Percentiles rank a stretch among this genome's conserved stretches.
phyloP scores from a whole-genome alignment of 192 early-diverging fungal genomes.

The Gonapodya prolifera region DNA sequence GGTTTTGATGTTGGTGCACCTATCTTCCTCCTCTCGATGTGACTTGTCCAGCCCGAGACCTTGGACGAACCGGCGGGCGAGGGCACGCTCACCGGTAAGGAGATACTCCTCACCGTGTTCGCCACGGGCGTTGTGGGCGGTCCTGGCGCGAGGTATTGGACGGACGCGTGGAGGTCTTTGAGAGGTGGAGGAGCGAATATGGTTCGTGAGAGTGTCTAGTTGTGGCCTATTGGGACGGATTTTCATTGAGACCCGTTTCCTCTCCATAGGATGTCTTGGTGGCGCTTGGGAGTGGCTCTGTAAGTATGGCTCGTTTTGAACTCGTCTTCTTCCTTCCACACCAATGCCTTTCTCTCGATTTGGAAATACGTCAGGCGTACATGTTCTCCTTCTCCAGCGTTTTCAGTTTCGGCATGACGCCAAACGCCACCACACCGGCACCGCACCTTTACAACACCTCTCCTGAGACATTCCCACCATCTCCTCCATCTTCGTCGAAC shows the following conservation, averaged over 20 bases:
- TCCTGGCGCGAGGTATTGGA: constrained; percentile 55
- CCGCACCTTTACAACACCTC: too few relatives aligned
- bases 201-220: constrained; percentile 14
- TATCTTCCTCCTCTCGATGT: constrained; percentile 63
- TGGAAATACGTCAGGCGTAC: too few relatives aligned
- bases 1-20: too few relatives aligned
- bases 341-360: too few relatives aligned
- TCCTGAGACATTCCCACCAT: too few relatives aligned
- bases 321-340: constrained; percentile 38
- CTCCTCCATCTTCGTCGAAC: too few relatives aligned
- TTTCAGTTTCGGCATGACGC: too few relatives aligned
- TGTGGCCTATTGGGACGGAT: too few relatives aligned
- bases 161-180: constrained; percentile 46
- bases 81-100: constrained; percentile 51
- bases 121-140: constrained; percentile 78
- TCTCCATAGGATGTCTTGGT: constrained; percentile 72
- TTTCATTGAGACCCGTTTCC: too few relatives aligned
- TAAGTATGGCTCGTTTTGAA: constrained; percentile 62
- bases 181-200: constrained; percentile 47
- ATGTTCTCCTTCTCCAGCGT: too few relatives aligned
- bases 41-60: too few relatives aligned
- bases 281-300: constrained; percentile 59
- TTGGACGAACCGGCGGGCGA: constrained; percentile 29
- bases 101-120: constrained; percentile 53
- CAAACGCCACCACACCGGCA: too few relatives aligned